These are phyloP conservation scores for Phytophthora palmivora DNA, from an alignment of 352 stramenopile species.

Conservation along the genomic window DNA sequence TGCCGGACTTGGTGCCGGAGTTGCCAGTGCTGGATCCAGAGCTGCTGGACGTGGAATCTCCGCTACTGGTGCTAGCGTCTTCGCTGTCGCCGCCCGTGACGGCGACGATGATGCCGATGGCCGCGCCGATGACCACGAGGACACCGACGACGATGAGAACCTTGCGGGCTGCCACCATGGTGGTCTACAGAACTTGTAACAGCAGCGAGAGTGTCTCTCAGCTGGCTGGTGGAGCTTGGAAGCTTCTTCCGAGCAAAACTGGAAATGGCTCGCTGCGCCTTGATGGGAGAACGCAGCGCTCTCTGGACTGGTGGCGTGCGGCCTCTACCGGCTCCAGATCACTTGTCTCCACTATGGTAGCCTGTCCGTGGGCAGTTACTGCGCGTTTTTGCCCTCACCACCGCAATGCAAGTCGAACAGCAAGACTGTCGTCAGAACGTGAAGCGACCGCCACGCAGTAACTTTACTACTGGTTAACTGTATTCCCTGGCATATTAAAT, in stretches of 20 bases:
- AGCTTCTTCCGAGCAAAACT: constrained; percentile 31
- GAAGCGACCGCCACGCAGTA: background rate
- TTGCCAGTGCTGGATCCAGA: constrained; percentile 12
- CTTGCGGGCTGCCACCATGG: constrained; percentile 54
- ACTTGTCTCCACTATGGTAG: constrained; percentile 28
- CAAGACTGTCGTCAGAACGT: constrained; percentile 22
- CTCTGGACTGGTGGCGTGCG: constrained; percentile 24
- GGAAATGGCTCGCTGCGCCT: constrained; percentile 20
- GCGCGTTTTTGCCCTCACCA: constrained; percentile 27
- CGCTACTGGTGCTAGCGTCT: constrained; percentile 42
- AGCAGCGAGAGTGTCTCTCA: constrained; percentile 24
- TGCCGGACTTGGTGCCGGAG: constrained; percentile 15
- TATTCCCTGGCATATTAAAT: too few species aligned
- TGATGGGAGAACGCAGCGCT: constrained; percentile 7
- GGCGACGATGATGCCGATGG: constrained; percentile 70
- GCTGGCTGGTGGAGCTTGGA: constrained; percentile 27
- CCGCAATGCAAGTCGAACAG: constrained; percentile 31
- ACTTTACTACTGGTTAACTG: background rate
- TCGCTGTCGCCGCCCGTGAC: constrained; percentile 49
- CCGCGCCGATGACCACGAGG: constrained; percentile 72
- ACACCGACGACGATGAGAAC: constrained; percentile 74
- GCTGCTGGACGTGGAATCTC: constrained; percentile 21
- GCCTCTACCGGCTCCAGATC: constrained; percentile 9
- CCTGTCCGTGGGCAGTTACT: constrained; percentile 21
- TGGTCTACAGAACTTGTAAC: constrained; percentile 18